Evolutionary conservation across 2,329 filamentous ascomycete genomes (phyloP).

Genomic region (Neofusicoccum cordaticola): DNA sequence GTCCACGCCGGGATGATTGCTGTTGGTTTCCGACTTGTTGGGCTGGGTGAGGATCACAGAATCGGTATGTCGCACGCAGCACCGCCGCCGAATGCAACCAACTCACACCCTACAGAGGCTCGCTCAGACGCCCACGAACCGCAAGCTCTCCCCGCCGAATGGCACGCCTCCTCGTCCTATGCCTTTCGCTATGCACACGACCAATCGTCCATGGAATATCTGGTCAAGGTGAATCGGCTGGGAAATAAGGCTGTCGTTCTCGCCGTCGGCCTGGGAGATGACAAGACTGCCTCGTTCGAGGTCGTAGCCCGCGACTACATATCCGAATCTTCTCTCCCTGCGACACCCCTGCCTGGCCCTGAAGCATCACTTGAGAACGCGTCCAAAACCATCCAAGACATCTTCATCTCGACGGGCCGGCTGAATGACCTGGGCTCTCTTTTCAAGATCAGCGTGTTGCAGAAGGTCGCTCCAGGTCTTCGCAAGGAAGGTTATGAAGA

Average conservation of each 20-base stretch:
- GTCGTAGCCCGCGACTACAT: slow-evolving; percentile 72
- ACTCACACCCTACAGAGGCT: slow-evolving; percentile 46
- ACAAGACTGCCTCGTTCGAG: slow-evolving; percentile 77
- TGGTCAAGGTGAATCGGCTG: slow-evolving; percentile 78
- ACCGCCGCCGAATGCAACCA: slow-evolving; percentile 11
- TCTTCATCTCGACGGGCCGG: slow-evolving; percentile 72
- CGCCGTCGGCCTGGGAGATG: slow-evolving; percentile 74
- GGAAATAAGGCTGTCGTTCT: slow-evolving; percentile 81
- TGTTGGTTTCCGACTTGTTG: slow-evolving; percentile 76
- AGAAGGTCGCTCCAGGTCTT: slow-evolving; percentile 75
- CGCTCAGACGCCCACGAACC: slow-evolving; percentile 55
- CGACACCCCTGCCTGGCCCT: slow-evolving; percentile 32
- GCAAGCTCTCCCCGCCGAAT: slow-evolving; percentile 67
- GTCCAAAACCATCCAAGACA: slow-evolving; percentile 45
- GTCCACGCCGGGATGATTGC: slow-evolving; percentile 79
- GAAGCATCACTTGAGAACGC: slow-evolving; percentile 42
- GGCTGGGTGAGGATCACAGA: slow-evolving; percentile 78
- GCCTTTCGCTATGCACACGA: slow-evolving; percentile 84
- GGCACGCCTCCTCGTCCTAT: slow-evolving; percentile 73
- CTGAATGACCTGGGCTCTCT: slow-evolving; percentile 66
- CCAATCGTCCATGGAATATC: slow-evolving; percentile 79
- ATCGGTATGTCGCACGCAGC: slow-evolving; percentile 52
- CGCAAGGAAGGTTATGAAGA: slow-evolving; percentile 79
- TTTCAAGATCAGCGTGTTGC: slow-evolving; percentile 76
- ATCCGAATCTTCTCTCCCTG: slow-evolving; percentile 58